Percentiles rank a stretch among this genome's conserved stretches.
These are phyloP conservation scores for Hypoxylon sp. DNA, from an alignment of 2,329 filamentous ascomycete genomes.

Conservation along the genomic window DNA sequence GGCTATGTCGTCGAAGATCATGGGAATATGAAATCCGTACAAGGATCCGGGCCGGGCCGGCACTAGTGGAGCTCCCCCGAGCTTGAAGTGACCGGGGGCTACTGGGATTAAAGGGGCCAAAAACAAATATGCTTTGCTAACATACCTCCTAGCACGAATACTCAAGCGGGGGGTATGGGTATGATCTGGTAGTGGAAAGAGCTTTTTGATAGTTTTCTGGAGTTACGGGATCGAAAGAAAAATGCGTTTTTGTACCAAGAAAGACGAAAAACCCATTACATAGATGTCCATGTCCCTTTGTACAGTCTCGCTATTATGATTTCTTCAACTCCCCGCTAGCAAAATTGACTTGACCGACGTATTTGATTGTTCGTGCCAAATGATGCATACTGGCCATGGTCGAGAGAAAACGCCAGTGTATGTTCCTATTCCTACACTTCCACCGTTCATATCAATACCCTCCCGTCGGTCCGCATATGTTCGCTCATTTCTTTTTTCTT, in stretches of 20 bases:
- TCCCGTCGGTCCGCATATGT: not conserved
- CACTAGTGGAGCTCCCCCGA: conserved; percentile 23
- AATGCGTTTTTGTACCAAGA: conserved; percentile 9
- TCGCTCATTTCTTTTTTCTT: conserved; percentile 71
- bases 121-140: not conserved
- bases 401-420: conserved; percentile 20
- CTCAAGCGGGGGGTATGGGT: not conserved
- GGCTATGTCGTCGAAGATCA: not conserved
- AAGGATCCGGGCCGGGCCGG: conserved; percentile 29
- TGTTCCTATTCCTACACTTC: conserved; percentile 34
- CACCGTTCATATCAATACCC: conserved; percentile 7
- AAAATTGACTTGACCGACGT: conserved; percentile 18
- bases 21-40: not conserved
- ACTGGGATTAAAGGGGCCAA: not conserved
- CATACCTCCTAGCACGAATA: too few species aligned
- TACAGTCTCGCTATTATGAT: conserved; percentile 29
- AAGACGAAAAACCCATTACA: conserved; percentile 26
- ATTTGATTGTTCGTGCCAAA: conserved; percentile 21
- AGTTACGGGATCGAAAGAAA: not conserved
- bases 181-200: not conserved
- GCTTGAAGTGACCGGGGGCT: not conserved
- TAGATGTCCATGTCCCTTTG: conserved; percentile 15
- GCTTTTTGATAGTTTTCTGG: not conserved
- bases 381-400: conserved; percentile 19
- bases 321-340: conserved; percentile 34